Evolutionary conservation across 2,329 filamentous ascomycete genomes (phyloP).

Genomic region (Gyromitra esculenta): DNA sequence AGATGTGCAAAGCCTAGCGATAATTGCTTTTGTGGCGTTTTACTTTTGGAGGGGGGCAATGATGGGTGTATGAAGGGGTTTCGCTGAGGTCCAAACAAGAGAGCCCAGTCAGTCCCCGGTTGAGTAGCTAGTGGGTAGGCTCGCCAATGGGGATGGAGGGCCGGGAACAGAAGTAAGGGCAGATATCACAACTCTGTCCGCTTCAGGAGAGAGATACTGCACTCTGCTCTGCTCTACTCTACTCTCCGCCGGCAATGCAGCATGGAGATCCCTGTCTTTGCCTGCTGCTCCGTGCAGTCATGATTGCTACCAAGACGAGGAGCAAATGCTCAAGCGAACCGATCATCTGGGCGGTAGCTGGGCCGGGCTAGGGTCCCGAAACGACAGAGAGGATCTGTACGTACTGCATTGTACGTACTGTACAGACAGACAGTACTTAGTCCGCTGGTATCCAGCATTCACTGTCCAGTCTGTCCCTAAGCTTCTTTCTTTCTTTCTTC

Average conservation of each 20-base stretch:
- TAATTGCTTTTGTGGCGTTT: conserved; percentile 29
- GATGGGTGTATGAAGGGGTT: conserved; percentile 22
- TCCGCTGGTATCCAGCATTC: conserved; percentile 24
- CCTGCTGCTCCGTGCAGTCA: conserved; percentile 18
- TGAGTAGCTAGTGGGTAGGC: neutral
- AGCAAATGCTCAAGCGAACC: conserved; percentile 34
- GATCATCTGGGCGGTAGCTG: neutral
- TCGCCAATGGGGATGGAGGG: conserved; percentile 35
- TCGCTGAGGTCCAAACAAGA: conserved; percentile 10
- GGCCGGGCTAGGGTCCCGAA: neutral
- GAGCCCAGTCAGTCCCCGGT: conserved; percentile 1
- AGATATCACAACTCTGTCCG: conserved; percentile 25
- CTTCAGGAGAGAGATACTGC: conserved; percentile 20
- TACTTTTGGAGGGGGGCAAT: conserved; percentile 2
- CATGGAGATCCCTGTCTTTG: conserved; percentile 27
- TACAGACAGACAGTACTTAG: neutral
- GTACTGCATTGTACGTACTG: conserved; percentile 8
- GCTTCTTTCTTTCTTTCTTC: conserved; percentile 26
- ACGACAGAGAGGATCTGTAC: conserved; percentile 18
- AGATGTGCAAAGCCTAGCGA: conserved; percentile 1
- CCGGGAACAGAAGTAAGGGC: conserved; percentile 40
- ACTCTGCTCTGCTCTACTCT: neutral
- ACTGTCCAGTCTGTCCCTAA: conserved; percentile 25
- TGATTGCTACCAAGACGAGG: conserved; percentile 44
- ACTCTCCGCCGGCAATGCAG: conserved; percentile 24